phyloP scores from a whole-genome alignment of 192 early-diverging fungal species.

The Coemansia sp. region DNA sequence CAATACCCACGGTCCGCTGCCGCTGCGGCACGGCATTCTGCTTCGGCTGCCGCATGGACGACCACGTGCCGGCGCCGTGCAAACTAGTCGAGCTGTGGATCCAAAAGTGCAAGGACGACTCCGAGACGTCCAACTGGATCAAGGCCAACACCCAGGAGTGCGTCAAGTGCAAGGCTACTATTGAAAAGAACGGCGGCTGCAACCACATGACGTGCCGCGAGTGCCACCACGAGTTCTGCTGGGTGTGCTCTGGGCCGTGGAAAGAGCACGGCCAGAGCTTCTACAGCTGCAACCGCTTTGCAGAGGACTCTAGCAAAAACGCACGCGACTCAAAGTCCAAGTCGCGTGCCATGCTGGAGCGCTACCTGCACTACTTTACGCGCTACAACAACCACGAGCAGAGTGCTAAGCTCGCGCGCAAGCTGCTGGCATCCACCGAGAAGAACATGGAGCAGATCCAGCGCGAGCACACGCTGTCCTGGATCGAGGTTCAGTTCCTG shows the following conservation, averaged over 20 bases:
- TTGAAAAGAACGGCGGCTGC: constrained; percentile 99
- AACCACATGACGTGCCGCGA: constrained; percentile 99
- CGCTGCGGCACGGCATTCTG: constrained; percentile 80
- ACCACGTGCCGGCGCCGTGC: constrained; percentile 90
- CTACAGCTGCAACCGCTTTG: constrained; percentile 98
- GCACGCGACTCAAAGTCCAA: constrained; percentile 87
- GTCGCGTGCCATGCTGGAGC: constrained; percentile 80
- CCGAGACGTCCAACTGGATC: constrained; percentile 98
- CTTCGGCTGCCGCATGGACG: constrained; percentile 83
- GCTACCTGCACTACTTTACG: constrained; percentile 98
- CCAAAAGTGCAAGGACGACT: constrained; percentile 97
- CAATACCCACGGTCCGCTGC: constrained; percentile 89
- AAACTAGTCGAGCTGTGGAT: constrained; percentile 79
- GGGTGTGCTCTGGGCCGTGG: constrained; percentile 99
- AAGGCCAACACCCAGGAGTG: constrained; percentile 95
- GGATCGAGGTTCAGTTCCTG: constrained; percentile 99
- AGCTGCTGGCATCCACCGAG: constrained; percentile 54
- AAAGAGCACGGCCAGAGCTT: constrained; percentile 91
- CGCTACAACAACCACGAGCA: constrained; percentile 98
- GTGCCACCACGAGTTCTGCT: constrained; percentile 98
- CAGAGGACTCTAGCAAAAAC: constrained; percentile 83
- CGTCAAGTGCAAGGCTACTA: constrained; percentile 88
- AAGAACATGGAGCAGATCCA: constrained; percentile 93
- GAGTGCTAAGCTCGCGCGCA: constrained; percentile 84
- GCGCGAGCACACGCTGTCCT: constrained; percentile 79